Evolutionary conservation across 2,329 filamentous ascomycete species (phyloP), one percentile per base, ranked within the genome.

Genomic region (Beauveria australis): DNA sequence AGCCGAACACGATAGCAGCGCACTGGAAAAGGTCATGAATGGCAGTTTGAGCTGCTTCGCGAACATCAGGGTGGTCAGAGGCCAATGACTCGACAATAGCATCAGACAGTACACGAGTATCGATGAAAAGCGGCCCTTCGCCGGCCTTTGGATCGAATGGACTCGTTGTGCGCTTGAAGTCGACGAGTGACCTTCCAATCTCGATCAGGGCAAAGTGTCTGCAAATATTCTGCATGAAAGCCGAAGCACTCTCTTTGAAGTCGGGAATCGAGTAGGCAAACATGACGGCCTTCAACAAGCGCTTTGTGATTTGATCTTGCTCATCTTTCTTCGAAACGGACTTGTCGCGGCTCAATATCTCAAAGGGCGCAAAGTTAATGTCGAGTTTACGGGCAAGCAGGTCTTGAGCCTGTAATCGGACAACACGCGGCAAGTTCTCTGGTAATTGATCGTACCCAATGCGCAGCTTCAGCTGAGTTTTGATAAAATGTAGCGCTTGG

Each of bases 161-260:
- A 64, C 88, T 90, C 61, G 80, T 84, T 60, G 80, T 84, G 66
- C 92, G 89, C 74, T 93, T 92, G 64, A 89, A 77, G 61, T 92
- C 87, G 22, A 91, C 85, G 40, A 97, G 79, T n/a, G 92, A 88
- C 61, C 88, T 86, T 9, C 92, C 93, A 26, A 99, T 81, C 72
- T 99, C 94, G 33, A 99, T 78, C 49, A 99, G 83, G 2, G 92
- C 89, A 66, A 99, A 93, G 72, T 99, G 95, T 56, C 88, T 87
- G 68, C 91, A 95, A 10, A 97, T 79, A 68, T 94, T 90, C 51
- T 85, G 80, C 26, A 97, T 78, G 64, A 99, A 88, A 5, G 83
- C 73, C 43, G 86, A 84, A 0, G 93, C 91, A 54, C 92, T 87
- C 10, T 87, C 80, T 64, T 90, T 86, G 64, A 97, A 86, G 40